Base-by-base conservation (phyloP, 495 filamentous ascomycete species). In the Aspergillus affinis region DNA sequence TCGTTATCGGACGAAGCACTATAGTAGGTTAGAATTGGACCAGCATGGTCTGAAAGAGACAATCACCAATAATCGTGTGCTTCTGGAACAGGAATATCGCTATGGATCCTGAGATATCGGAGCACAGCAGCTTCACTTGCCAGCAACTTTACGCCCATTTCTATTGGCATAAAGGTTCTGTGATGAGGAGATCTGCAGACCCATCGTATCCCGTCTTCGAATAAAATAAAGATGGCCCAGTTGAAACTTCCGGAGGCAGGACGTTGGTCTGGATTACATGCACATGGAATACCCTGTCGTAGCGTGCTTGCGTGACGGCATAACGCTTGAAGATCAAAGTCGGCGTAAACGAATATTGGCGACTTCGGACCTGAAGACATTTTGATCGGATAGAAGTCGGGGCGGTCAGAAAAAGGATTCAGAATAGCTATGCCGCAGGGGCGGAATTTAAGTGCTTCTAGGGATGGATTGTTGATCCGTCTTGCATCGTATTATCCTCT, bases 21-120 rank as follows among this genome's bases (percentile, higher is more conserved):
- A 45, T 47, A 45, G 30, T 27, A 52, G 3, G n/a, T 58, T 53
- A 63, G 60, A 17, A 44, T 17, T 45, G 26, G 46, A 56, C 23
- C 4, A 18, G 4, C 54, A 17, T n/a, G 17, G 21, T 30, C 19
- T 51, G 3, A 18, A 44, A 50, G 23, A 41, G 18, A 9, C 0
- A n/a, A 9, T 57, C 62, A 65, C 69, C 58, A 61, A 50, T 69
- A 66, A 12, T 52, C 41, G 51, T 64, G 61, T 58, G 66, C 62
- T 45, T 65, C 57, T 60, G 69, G 69, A 52, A 68, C 67, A 55
- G 69, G 67, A 48, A 72, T 72, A 55, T 65, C 60, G 54, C 69
- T 69, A 46, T 70, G 54, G 52, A 49, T 18, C 21, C 32, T 64
- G 54, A 72, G 46, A 53, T 69, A 72, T 57, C 52, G 56, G 9